phyloP scores from a whole-genome alignment of 2,329 filamentous ascomycete species.

The Hypoxylon sp. region DNA sequence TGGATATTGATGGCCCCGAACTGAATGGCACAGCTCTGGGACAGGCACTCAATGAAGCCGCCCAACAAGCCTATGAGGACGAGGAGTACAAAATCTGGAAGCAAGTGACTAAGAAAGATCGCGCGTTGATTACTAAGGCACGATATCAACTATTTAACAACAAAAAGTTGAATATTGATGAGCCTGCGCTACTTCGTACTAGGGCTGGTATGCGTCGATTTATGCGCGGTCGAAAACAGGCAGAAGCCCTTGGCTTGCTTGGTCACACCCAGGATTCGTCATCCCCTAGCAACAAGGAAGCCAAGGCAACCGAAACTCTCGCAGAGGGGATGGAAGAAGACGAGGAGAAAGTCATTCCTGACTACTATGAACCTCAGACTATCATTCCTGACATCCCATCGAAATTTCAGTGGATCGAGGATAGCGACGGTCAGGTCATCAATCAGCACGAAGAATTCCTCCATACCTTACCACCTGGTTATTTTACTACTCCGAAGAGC shows the following conservation, averaged over 20 bases:
- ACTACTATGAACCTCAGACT: conserved; percentile 92
- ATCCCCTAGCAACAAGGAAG: conserved; percentile 65
- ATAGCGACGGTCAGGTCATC: conserved; percentile 88
- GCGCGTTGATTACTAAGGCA: conserved; percentile 87
- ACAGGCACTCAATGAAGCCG: conserved; percentile 74
- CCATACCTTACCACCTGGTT: conserved; percentile 79
- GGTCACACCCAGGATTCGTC: conserved; percentile 60
- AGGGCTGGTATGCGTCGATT: conserved; percentile 93
- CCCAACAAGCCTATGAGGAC: conserved; percentile 86
- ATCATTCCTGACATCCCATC: conserved; percentile 87
- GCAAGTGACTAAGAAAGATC: conserved; percentile 96
- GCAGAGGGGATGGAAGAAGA: conserved; percentile 96
- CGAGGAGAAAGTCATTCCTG: conserved; percentile 86
- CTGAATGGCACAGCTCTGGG: conserved; percentile 75
- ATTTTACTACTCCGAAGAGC: conserved; percentile 82
- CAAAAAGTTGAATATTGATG: conserved; percentile 86
- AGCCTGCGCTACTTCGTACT: conserved; percentile 86
- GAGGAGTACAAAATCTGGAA: conserved; percentile 99
- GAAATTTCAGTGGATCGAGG: conserved; percentile 88
- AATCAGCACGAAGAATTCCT: conserved; percentile 90
- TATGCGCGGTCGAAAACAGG: conserved; percentile 82
- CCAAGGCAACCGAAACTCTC: conserved; percentile 77
- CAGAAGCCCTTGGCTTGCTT: conserved; percentile 65
- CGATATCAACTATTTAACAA: conserved; percentile 88
- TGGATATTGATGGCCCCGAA: conserved; percentile 87